phyloP scores from a whole-genome alignment of 768 basidiomycete species.

The Hysterangium stoloniferum region DNA sequence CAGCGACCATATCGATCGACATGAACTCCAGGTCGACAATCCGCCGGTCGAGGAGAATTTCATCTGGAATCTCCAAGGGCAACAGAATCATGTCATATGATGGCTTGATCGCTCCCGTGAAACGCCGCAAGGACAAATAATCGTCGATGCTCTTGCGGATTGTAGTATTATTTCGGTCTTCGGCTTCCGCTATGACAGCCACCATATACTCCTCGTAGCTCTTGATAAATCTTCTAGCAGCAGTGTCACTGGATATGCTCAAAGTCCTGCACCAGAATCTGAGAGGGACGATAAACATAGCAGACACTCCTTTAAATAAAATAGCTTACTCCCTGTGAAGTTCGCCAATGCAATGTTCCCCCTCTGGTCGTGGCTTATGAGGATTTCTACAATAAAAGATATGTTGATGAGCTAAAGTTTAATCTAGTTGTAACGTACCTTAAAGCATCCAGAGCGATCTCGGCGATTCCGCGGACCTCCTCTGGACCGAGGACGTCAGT shows the following conservation, averaged over 20 bases:
- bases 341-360: background rate
- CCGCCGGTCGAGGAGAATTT: constrained; percentile 70
- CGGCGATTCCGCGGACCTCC: background rate
- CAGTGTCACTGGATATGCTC: background rate
- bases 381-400: background rate
- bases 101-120: constrained; percentile 69
- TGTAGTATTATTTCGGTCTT: constrained; percentile 48
- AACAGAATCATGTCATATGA: constrained; percentile 81
- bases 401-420: background rate
- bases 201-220: constrained; percentile 77
- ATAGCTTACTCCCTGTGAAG: background rate
- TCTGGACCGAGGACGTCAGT: background rate
- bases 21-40: constrained; percentile 63
- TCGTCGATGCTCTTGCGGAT: constrained; percentile 69
- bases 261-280: background rate
- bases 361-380: background rate
- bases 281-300: background rate
- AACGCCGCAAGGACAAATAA: constrained; percentile 69
- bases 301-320: background rate
- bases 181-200: constrained; percentile 66
- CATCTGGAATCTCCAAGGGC: constrained; percentile 71
- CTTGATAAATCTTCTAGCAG: constrained; percentile 49
- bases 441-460: background rate
- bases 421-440: too few relatives aligned
- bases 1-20: constrained; percentile 21